These are phyloP conservation scores for Tripidium arundinaceum DNA, from an alignment of 202 grass and related monocot genomes.

Conservation along the genomic window DNA sequence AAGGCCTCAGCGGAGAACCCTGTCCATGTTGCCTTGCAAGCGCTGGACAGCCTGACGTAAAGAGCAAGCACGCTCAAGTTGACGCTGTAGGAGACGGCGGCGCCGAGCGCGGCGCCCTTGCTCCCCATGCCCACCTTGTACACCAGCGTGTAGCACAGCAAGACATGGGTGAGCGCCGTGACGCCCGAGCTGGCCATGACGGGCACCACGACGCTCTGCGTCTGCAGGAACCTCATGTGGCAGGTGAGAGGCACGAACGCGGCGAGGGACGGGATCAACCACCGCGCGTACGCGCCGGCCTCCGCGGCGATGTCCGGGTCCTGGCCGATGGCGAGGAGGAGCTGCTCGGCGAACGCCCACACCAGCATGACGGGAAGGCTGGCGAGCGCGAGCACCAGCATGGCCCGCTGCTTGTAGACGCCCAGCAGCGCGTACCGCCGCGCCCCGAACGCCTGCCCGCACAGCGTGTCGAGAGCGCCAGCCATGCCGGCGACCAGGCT, in stretches of 20 bases:
- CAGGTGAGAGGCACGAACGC: conserved; percentile 46
- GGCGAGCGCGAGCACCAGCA: conserved; percentile 40
- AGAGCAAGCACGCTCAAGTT: background rate
- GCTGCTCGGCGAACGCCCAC: conserved; percentile 44
- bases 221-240: conserved; percentile 56
- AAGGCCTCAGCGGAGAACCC: conserved; percentile 53
- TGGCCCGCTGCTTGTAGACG: conserved; percentile 57
- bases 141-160: conserved; percentile 53
- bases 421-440: conserved; percentile 38
- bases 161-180: conserved; percentile 37
- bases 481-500: conserved; percentile 23
- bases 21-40: conserved; percentile 46
- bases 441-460: conserved; percentile 43
- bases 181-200: conserved; percentile 45
- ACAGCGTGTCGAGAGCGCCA: conserved; percentile 43
- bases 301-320: conserved; percentile 42
- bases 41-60: conserved; percentile 24
- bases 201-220: conserved; percentile 50
- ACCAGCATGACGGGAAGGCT: conserved; percentile 34
- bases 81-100: conserved; percentile 32
- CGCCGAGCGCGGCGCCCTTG: conserved; percentile 48
- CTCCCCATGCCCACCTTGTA: conserved; percentile 43
- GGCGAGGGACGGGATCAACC: conserved; percentile 54
- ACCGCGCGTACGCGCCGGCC: conserved; percentile 52
- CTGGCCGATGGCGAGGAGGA: conserved; percentile 47